These are phyloP conservation scores for Candida germanica DNA, from an alignment of 805 yeast species.

Conservation along the genomic window DNA sequence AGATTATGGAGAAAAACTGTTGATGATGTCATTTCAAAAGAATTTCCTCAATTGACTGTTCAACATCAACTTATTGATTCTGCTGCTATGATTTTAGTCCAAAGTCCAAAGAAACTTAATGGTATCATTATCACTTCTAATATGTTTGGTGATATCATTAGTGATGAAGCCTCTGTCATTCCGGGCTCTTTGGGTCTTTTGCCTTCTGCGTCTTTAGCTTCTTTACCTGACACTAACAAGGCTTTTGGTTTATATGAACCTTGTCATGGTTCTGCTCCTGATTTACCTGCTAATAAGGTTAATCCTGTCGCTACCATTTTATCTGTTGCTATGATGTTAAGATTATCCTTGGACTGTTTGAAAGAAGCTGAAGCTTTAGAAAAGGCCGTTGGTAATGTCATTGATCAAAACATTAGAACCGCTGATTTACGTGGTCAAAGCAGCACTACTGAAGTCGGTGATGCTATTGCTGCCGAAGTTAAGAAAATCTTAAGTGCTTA, in stretches of 20 bases:
- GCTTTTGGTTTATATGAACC: slow-evolving; percentile 98
- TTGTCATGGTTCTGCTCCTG: slow-evolving; percentile 98
- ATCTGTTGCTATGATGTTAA: slow-evolving; percentile 96
- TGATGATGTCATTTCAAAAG: slow-evolving; percentile 75
- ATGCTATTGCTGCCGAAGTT: slow-evolving; percentile 80
- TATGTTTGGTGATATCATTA: slow-evolving; percentile 98
- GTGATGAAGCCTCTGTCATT: slow-evolving; percentile 96
- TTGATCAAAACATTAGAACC: slow-evolving; percentile 84
- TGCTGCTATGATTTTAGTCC: slow-evolving; percentile 96
- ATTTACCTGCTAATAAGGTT: slow-evolving; percentile 79
- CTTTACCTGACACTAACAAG: slow-evolving; percentile 90
- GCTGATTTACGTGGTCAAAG: slow-evolving; percentile 87
- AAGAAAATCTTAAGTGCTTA: slow-evolving; percentile 41
- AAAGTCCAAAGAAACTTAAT: slow-evolving; percentile 85
- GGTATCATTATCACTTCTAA: slow-evolving; percentile 91
- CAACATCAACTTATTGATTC: slow-evolving; percentile 97
- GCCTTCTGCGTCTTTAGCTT: slow-evolving; percentile 94
- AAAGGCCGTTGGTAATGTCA: slow-evolving; percentile 76
- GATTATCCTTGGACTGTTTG: slow-evolving; percentile 77
- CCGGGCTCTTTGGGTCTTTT: slow-evolving; percentile 96
- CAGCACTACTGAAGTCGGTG: slow-evolving; percentile 88
- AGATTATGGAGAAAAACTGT: slow-evolving; percentile 96
- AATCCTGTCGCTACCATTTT: slow-evolving; percentile 94
- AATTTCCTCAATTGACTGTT: slow-evolving; percentile 83
- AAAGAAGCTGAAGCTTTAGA: slow-evolving; percentile 88